phyloP scores from a whole-genome alignment of 140 eudicot genomes.

The Oenanthe javanica region DNA sequence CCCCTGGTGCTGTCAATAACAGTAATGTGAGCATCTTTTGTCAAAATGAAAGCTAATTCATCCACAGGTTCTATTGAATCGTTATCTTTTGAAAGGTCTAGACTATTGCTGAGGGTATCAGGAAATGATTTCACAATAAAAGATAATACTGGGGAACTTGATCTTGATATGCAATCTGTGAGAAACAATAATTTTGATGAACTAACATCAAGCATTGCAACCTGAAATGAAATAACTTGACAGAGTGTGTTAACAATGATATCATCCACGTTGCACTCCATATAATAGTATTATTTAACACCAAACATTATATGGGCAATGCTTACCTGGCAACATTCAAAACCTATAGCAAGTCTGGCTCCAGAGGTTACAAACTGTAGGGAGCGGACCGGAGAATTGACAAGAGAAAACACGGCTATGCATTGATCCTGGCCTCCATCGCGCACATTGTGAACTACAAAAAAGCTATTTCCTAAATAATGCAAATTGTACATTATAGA shows the following conservation, averaged over 20 bases:
- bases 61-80: constrained; percentile 26
- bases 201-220: constrained; percentile 58
- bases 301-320: constrained; percentile 1
- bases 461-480: constrained; percentile 9
- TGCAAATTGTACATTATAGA: not conserved
- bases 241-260: constrained; percentile 13
- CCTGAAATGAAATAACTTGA: constrained; percentile 40
- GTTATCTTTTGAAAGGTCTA: constrained; percentile 30
- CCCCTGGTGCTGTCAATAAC: constrained; percentile 58
- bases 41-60: constrained; percentile 57
- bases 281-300: not conserved
- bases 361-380: constrained; percentile 50
- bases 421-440: constrained; percentile 39
- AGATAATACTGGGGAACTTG: constrained; percentile 49
- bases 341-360: constrained; percentile 71
- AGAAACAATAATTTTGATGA: constrained; percentile 58
- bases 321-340: constrained; percentile 73
- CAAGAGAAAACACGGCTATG: constrained; percentile 55
- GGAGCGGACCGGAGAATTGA: constrained; percentile 59
- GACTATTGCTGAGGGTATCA: constrained; percentile 17
- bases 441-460: constrained; percentile 45
- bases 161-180: constrained; percentile 38
- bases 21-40: constrained; percentile 44
- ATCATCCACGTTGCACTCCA: not conserved
- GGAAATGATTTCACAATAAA: constrained; percentile 35